Evolutionary conservation across 2,329 filamentous ascomycete species (phyloP).

Genomic region (Colletotrichum orchidophilum): DNA sequence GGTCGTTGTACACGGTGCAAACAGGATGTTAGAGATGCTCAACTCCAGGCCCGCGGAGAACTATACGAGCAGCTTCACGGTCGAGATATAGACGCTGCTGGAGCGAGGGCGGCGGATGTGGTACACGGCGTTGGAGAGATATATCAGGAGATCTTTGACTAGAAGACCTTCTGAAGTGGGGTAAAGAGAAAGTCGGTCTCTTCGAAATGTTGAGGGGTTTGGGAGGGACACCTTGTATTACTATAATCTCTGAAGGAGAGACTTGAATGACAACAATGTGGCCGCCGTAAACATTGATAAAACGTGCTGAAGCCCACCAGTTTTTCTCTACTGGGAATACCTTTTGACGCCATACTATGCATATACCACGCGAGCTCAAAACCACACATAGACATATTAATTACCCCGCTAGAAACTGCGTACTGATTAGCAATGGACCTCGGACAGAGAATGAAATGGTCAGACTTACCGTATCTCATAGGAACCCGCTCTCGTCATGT

Average conservation of each 20-base stretch:
- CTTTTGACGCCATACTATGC: constrained; percentile 34
- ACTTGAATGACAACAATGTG: constrained; percentile 15
- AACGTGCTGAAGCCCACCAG: constrained; percentile 32
- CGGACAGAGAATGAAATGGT: neutral
- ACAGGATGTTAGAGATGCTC: constrained; percentile 13
- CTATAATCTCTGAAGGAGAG: constrained; percentile 23
- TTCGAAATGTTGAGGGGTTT: neutral
- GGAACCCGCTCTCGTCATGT: constrained; percentile 97
- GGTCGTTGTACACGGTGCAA: constrained; percentile 39
- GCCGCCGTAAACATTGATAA: constrained; percentile 21
- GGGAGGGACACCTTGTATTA: constrained; percentile 27
- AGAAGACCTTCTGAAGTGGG: constrained; percentile 34
- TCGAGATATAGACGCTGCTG: constrained; percentile 30
- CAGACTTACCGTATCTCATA: constrained; percentile 86
- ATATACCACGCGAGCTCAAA: constrained; percentile 31
- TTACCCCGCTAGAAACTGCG: constrained; percentile 45
- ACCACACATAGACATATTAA: constrained; percentile 7
- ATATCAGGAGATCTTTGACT: constrained; percentile 45
- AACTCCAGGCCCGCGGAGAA: constrained; percentile 33
- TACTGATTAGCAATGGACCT: constrained; percentile 23
- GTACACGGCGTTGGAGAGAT: constrained; percentile 41
- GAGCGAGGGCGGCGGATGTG: constrained; percentile 39
- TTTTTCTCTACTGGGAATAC: constrained; percentile 29
- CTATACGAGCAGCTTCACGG: constrained; percentile 39
- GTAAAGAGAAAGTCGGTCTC: neutral